A percentile compares a stretch with the other conserved stretches of the same genome.
phyloP scores from a whole-genome alignment of 2,329 filamentous ascomycete genomes.

The Fusarium domesticum region DNA sequence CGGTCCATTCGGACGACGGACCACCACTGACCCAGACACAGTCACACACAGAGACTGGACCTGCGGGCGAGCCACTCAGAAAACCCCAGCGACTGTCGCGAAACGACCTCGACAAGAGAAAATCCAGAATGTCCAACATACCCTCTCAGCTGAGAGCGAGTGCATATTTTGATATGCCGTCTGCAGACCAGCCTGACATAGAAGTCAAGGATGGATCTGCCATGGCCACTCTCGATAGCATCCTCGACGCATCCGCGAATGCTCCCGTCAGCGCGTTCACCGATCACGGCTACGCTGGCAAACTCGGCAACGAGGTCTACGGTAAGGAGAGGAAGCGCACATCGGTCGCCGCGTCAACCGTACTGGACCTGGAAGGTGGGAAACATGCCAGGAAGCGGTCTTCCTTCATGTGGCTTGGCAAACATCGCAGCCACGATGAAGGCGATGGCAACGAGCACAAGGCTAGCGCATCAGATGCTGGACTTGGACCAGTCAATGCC shows the following conservation, averaged over 20 bases:
- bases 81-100: conserved; percentile 36
- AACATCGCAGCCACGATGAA: conserved; percentile 34
- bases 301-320: conserved; percentile 72
- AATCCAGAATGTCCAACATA: conserved; percentile 45
- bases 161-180: conserved; percentile 77
- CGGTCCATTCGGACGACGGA: conserved; percentile 17
- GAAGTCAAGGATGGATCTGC: conserved; percentile 75
- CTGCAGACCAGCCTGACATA: conserved; percentile 45
- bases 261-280: conserved; percentile 91
- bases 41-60: conserved; percentile 16
- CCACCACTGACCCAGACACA: conserved; percentile 9
- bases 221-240: conserved; percentile 83
- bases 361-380: conserved; percentile 24
- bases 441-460: conserved; percentile 27
- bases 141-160: conserved; percentile 88
- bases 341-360: conserved; percentile 30
- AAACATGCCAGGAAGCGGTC: conserved; percentile 44
- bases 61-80: conserved; percentile 28
- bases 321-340: conserved; percentile 55
- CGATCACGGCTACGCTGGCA: conserved; percentile 79
- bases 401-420: conserved; percentile 49
- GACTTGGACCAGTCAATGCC: conserved; percentile 27
- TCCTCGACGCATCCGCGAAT: conserved; percentile 82
- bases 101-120: conserved; percentile 32
- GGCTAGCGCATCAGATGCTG: conserved; percentile 17